Conservation (phyloP, 2,329 filamentous ascomycete species). For the Fusarium sp. region DNA sequence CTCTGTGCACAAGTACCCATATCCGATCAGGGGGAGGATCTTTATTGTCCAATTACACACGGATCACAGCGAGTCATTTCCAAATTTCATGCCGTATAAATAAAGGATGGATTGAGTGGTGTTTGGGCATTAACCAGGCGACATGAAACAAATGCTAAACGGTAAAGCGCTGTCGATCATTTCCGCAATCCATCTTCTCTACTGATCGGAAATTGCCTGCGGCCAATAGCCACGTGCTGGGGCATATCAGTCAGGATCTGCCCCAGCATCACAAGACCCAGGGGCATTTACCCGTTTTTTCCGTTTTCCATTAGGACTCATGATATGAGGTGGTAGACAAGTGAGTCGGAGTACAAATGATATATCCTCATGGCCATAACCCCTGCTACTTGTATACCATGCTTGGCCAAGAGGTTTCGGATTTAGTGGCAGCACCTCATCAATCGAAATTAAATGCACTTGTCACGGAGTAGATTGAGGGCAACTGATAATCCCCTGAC, state of each 20-base stretch:
- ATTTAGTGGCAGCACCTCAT: not conserved
- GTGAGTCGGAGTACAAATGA: not conserved
- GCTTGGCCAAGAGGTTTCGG: not conserved
- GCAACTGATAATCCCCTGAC: not conserved
- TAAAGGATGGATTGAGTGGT: too few species aligned
- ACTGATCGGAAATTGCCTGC: not conserved
- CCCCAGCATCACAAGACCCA: conserved; percentile 5
- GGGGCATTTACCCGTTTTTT: not conserved
- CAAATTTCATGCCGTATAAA: conserved; percentile 5
- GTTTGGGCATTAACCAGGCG: too few species aligned
- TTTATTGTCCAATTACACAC: not conserved
- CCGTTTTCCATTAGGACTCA: conserved; percentile 1
- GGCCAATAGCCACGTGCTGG: conserved; percentile 6
- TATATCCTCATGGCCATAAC: not conserved
- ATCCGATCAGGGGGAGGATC: not conserved
- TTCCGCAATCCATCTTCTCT: not conserved
- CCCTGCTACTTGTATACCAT: not conserved
- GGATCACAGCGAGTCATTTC: not conserved
- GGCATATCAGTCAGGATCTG: not conserved
- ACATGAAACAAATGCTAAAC: conserved; percentile 1
- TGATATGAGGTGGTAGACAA: conserved; percentile 1
- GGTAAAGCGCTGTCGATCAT: not conserved
- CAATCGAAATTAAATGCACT: not conserved
- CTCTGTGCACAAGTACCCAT: not conserved
- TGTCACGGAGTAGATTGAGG: not conserved